Evolutionary conservation across 2,329 filamentous ascomycete genomes (phyloP).

Genomic region (Escovopsis sp.): DNA sequence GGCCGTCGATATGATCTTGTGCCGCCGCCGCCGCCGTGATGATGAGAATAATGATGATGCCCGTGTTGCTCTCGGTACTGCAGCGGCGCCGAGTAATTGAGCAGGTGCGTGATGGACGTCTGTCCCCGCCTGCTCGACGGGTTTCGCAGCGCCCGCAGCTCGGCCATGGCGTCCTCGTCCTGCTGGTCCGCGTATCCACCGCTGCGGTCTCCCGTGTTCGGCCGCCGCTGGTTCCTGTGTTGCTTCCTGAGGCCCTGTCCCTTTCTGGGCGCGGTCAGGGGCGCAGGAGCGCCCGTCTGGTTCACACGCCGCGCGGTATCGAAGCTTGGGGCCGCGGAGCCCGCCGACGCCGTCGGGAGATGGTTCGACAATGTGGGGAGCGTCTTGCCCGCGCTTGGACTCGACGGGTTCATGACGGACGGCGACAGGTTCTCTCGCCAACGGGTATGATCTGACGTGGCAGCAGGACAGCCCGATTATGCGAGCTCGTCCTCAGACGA

Average conservation of each 20-base stretch:
- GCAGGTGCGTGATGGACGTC: slow-evolving; percentile 90
- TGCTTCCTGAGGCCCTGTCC: slow-evolving; percentile 64
- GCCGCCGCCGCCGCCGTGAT: slow-evolving; percentile 25
- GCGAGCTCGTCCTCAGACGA: too few relatives aligned
- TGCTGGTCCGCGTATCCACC: slow-evolving; percentile 47
- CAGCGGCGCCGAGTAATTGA: slow-evolving; percentile 76
- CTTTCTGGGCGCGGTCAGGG: slow-evolving; percentile 46
- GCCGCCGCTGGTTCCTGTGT: slow-evolving; percentile 67
- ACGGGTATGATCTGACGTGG: too few relatives aligned
- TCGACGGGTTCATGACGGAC: slow-evolving; percentile 18
- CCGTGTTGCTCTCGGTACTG: slow-evolving; percentile 37
- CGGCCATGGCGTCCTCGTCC: slow-evolving; percentile 79
- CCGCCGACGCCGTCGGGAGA: slow-evolving; percentile 23
- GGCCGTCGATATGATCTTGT: slow-evolving; percentile 48
- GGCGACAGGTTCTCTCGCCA: too few relatives aligned
- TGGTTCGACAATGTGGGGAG: slow-evolving; percentile 28
- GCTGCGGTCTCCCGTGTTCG: slow-evolving; percentile 27
- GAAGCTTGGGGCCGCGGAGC: slow-evolving; percentile 30
- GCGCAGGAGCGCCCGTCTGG: slow-evolving; percentile 17
- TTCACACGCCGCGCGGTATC: slow-evolving; percentile 34
- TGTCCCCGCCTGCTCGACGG: slow-evolving; percentile 67
- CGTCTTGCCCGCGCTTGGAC: slow-evolving; percentile 32
- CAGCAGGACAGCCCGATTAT: too few relatives aligned
- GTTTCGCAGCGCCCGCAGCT: slow-evolving; percentile 48
- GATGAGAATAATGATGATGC: too few relatives aligned